Percentiles rank a stretch among this genome's conserved stretches.
Conservation (phyloP, 179 eudicot genomes). For the Spinacia oleracea region DNA sequence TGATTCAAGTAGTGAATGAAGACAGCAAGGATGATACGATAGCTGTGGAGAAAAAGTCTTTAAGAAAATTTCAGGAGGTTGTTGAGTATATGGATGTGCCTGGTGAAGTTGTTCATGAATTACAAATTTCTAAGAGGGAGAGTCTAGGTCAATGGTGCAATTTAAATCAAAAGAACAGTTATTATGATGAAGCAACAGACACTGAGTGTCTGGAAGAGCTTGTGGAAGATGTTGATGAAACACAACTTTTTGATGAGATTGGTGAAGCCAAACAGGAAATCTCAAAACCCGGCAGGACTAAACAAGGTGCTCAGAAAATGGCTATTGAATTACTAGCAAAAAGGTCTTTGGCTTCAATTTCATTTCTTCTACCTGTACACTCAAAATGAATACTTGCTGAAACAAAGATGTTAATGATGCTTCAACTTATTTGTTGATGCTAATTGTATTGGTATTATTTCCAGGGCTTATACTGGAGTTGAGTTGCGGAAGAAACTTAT, state of each 20-base stretch:
- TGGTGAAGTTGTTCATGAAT: conserved; percentile 20
- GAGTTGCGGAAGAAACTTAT: conserved; percentile 78
- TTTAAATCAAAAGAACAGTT: conserved; percentile 23
- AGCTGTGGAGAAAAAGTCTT: not conserved
- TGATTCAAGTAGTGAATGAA: conserved; percentile 18
- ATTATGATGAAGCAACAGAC: conserved; percentile 26
- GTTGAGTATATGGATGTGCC: conserved; percentile 14
- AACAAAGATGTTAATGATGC: not conserved
- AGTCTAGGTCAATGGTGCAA: conserved; percentile 17
- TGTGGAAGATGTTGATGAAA: conserved; percentile 40
- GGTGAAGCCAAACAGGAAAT: conserved; percentile 12
- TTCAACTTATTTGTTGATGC: not conserved
- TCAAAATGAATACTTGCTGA: not conserved
- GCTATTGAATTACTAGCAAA: conserved; percentile 59
- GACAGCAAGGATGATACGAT: not conserved
- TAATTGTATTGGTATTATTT: conserved; percentile 19
- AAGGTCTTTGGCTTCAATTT: conserved; percentile 42
- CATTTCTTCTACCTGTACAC: not conserved
- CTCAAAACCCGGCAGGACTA: conserved; percentile 24
- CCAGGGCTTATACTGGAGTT: conserved; percentile 70
- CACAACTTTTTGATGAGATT: conserved; percentile 11
- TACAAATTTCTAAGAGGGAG: not conserved
- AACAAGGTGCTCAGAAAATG: conserved; percentile 45
- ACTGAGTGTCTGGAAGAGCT: conserved; percentile 38
- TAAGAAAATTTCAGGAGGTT: conserved; percentile 12